Percentiles rank a stretch among this genome's conserved stretches.
phyloP scores from a whole-genome alignment of 1,284 basidiomycete species.

The Microbotryum saponariae region DNA sequence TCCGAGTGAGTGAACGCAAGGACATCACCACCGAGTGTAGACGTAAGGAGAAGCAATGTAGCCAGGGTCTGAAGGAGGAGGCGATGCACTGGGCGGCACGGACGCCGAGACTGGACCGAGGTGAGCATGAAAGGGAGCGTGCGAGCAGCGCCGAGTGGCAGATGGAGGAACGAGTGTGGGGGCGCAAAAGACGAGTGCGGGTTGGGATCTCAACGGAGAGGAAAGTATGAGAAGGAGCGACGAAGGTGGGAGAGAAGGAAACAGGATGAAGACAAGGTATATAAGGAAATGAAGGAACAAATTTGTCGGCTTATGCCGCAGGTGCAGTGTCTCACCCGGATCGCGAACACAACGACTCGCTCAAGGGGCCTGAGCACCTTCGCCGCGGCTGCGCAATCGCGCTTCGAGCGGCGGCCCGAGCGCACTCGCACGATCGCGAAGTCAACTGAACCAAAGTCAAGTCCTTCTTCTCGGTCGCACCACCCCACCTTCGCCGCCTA shows the following conservation, averaged over 20 bases:
- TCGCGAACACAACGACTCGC: too few relatives aligned
- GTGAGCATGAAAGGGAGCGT: background rate
- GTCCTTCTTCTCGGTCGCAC: too few relatives aligned
- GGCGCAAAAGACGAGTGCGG: background rate
- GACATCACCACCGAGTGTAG: background rate
- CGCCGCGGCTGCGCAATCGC: too few relatives aligned
- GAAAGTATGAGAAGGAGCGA: background rate
- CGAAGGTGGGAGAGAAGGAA: background rate
- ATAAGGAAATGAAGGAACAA: background rate
- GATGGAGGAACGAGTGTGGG: background rate
- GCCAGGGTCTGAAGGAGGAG: conserved; percentile 3
- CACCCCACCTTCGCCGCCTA: too few relatives aligned
- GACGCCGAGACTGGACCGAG: background rate
- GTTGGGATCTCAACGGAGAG: background rate
- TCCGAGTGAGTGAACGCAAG: background rate
- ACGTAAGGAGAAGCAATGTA: background rate
- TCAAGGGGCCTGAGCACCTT: too few relatives aligned
- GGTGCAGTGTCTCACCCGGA: too few relatives aligned
- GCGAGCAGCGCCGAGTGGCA: background rate
- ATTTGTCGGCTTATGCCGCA: too few relatives aligned
- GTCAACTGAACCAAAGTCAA: too few relatives aligned
- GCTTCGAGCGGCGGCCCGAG: too few relatives aligned
- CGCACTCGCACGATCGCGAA: too few relatives aligned
- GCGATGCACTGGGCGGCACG: background rate
- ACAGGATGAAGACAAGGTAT: background rate